Evolutionary conservation across 2,329 filamentous ascomycete species (phyloP).

Genomic region (Arthrobotrys iridis): DNA sequence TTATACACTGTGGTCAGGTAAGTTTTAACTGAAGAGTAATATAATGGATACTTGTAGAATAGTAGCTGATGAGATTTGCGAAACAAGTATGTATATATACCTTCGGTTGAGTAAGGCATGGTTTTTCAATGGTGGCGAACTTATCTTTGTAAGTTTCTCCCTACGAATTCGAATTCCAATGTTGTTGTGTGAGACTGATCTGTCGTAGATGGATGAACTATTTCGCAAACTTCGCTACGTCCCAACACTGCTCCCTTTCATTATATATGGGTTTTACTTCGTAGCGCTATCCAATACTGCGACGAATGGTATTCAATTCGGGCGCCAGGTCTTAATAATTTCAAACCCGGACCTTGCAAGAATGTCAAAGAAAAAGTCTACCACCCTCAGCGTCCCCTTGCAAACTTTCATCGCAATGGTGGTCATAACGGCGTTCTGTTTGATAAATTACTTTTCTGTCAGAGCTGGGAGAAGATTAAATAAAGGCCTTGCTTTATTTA

Average conservation of each 20-base stretch:
- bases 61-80: not conserved
- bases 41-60: not conserved
- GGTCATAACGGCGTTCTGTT: not conserved
- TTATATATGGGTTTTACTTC: conserved; percentile 2
- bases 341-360: not conserved
- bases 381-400: not conserved
- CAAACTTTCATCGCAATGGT: conserved; percentile 4
- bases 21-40: not conserved
- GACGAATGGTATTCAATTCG: not conserved
- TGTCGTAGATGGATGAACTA: not conserved
- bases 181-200: not conserved
- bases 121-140: conserved; percentile 19
- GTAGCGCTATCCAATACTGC: not conserved
- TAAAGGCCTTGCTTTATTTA: not conserved
- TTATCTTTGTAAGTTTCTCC: conserved; percentile 8
- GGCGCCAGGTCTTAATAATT: not conserved
- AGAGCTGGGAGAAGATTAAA: not conserved
- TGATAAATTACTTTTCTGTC: conserved; percentile 7
- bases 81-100: conserved; percentile 2
- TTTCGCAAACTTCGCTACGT: not conserved
- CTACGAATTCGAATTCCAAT: not conserved
- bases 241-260: not conserved
- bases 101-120: not conserved
- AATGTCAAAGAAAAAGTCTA: not conserved
- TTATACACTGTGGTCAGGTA: not conserved